Percentiles rank a stretch among this genome's conserved stretches.
phyloP scores from a whole-genome alignment of 2,329 filamentous ascomycete species.

The Ophiostoma triangulosporum region DNA sequence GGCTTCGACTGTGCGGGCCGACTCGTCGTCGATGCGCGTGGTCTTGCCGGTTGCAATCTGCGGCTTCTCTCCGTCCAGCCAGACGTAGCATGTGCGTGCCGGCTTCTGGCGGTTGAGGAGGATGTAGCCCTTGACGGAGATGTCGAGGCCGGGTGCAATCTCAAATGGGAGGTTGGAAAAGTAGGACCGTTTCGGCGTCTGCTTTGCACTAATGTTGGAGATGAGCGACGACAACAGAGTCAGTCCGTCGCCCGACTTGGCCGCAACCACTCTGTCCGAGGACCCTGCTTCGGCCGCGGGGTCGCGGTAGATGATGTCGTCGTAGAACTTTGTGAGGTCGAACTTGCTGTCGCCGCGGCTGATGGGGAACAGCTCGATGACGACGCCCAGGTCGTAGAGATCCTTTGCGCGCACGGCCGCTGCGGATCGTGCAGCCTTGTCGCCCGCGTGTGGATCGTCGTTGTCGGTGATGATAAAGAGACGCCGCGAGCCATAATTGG shows the following conservation, averaged over 20 bases:
- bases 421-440: constrained; percentile 59
- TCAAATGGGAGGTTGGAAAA: constrained; percentile 84
- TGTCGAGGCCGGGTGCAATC: constrained; percentile 68
- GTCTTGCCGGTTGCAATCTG: constrained; percentile 68
- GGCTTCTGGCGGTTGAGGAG: constrained; percentile 73
- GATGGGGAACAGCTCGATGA: constrained; percentile 88
- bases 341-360: constrained; percentile 58
- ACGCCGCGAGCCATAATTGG: constrained; percentile 83
- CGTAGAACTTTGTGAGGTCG: constrained; percentile 77
- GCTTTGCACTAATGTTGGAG: constrained; percentile 84
- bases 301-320: constrained; percentile 84
- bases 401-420: constrained; percentile 86
- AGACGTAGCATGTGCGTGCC: constrained; percentile 74
- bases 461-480: constrained; percentile 96
- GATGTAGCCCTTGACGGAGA: constrained; percentile 89
- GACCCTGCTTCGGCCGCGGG: constrained; percentile 56
- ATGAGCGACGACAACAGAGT: constrained; percentile 62
- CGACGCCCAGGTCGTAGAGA: constrained; percentile 82
- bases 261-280: constrained; percentile 43
- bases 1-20: constrained; percentile 62
- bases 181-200: constrained; percentile 69
- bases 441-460: constrained; percentile 64
- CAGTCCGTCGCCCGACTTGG: constrained; percentile 45
- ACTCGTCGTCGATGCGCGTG: constrained; percentile 64
- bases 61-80: constrained; percentile 70